Evolutionary conservation across 2,329 filamentous ascomycete species (phyloP), one percentile per base, ranked within the genome.

Genomic region (Fusarium protoensiforme): DNA sequence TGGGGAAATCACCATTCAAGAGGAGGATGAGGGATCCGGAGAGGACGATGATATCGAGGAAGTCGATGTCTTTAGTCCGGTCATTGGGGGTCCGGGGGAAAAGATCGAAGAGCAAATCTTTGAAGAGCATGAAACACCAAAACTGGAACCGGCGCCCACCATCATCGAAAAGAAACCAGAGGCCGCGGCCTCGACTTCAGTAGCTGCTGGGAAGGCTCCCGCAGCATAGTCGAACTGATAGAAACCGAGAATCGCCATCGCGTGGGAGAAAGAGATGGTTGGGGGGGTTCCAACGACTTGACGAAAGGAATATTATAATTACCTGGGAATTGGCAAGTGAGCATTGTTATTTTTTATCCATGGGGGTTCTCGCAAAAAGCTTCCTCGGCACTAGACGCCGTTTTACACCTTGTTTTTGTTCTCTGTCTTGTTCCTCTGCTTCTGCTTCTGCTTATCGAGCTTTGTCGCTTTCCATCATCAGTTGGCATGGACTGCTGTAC

Each of bases 1-100:
- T 63, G 92, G 91, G 10, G 93, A 95, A 82, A 91, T 94, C 61
- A 91, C 91, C n/a, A 92, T 93, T 36, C 87, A 91, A 71, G 91
- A 92, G 73, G 90, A 90, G 72, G 90, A 91, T 36, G 90, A 92
- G 71, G 87, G 88, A 16, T 81, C 83, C 5, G 77, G 80, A 27
- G 80, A 81, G 22, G 81, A 83, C 29, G 83, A 87, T 33, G 87
- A 88, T 4, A 74, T 89, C 18, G 89, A 91, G 68, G 89, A 90
- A 75, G 89, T 90, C 8, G 90, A 92, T 9, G 83, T 84, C 4
- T 92, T 92, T 72, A 86, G 83, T 29, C 89, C 89, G 0, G 83
- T 90, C 20, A 78, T 85, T 48, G 79, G 80, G 3, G 79, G 83
- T 0, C 84, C 85, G 0, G 85, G 85, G 0, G 85, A 87, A 71